These are phyloP conservation scores for Globisporangium okanoganense DNA, from an alignment of 352 stramenopile genomes.

Conservation along the genomic window DNA sequence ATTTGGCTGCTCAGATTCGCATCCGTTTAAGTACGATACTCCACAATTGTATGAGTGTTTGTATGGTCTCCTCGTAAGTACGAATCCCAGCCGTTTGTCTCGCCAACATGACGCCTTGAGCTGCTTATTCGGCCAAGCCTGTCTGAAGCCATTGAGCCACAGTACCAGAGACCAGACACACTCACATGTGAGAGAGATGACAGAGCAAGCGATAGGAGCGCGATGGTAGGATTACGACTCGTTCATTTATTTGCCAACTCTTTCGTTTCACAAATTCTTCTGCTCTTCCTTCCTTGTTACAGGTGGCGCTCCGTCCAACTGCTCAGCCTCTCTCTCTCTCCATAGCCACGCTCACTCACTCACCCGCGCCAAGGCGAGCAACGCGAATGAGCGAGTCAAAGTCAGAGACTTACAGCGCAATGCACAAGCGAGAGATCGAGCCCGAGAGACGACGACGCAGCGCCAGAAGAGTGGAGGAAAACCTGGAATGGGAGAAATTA, in stretches of 20 bases:
- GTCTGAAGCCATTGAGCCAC: neutral
- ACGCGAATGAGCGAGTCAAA: neutral
- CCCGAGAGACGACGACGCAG: neutral
- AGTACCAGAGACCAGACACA: neutral
- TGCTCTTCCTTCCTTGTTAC: slow-evolving; percentile 6
- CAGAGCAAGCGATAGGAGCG: slow-evolving; percentile 4
- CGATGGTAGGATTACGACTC: slow-evolving; percentile 25
- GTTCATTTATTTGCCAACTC: slow-evolving; percentile 52
- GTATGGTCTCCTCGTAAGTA: neutral
- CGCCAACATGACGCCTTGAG: neutral
- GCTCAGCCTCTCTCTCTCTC: neutral
- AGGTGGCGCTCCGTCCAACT: neutral
- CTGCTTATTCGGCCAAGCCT: neutral
- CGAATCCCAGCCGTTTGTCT: neutral
- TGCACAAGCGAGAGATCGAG: neutral
- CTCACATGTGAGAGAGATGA: slow-evolving; percentile 3
- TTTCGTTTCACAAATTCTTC: slow-evolving; percentile 24
- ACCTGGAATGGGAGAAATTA: slow-evolving; percentile 62
- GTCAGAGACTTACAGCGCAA: too few relatives aligned
- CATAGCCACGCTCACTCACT: neutral
- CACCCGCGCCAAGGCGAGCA: neutral
- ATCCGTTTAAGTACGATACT: neutral
- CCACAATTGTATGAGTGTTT: neutral
- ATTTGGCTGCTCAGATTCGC: neutral
- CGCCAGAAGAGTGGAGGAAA: slow-evolving; percentile 14